Evolutionary conservation across 768 basidiomycete genomes (phyloP).

Genomic region (Kwoniella pini): DNA sequence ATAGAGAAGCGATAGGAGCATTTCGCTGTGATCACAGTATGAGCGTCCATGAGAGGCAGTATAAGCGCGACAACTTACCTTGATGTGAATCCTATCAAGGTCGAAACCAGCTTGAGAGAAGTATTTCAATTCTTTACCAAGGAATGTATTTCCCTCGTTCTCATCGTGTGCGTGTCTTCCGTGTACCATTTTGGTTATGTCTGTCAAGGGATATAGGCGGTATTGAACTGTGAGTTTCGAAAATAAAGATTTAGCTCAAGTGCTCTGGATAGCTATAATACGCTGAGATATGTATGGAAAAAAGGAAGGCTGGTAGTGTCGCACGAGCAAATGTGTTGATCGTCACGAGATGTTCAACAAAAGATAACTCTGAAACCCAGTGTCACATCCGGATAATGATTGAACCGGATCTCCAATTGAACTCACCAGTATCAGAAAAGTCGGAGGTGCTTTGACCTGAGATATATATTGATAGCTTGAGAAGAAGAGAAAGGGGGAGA

Average conservation of each 20-base stretch:
- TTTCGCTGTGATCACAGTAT: slow-evolving; percentile 39
- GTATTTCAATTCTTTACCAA: slow-evolving; percentile 90
- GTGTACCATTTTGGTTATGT: slow-evolving; percentile 33
- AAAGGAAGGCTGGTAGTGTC: not conserved
- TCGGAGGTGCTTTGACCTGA: not conserved
- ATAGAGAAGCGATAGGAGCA: slow-evolving; percentile 68
- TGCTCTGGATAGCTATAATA: no score
- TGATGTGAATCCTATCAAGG: slow-evolving; percentile 94
- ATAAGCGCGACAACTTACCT: slow-evolving; percentile 41
- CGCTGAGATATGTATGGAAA: not conserved
- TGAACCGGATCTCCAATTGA: not conserved
- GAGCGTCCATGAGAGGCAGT: not conserved
- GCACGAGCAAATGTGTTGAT: not conserved
- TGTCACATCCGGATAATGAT: not conserved
- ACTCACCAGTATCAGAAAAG: not conserved
- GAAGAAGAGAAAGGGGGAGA: not conserved
- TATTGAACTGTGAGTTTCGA: not conserved
- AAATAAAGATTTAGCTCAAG: not conserved
- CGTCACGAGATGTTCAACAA: slow-evolving; percentile 1
- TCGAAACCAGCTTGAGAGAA: slow-evolving; percentile 99
- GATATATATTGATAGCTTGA: not conserved
- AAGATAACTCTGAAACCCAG: no score
- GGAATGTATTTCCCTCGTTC: slow-evolving; percentile 57
- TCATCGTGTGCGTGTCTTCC: slow-evolving; percentile 45
- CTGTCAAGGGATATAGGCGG: not conserved